Base-by-base conservation (phyloP, 2,329 filamentous ascomycete genomes). In the Fusarium succisae region DNA sequence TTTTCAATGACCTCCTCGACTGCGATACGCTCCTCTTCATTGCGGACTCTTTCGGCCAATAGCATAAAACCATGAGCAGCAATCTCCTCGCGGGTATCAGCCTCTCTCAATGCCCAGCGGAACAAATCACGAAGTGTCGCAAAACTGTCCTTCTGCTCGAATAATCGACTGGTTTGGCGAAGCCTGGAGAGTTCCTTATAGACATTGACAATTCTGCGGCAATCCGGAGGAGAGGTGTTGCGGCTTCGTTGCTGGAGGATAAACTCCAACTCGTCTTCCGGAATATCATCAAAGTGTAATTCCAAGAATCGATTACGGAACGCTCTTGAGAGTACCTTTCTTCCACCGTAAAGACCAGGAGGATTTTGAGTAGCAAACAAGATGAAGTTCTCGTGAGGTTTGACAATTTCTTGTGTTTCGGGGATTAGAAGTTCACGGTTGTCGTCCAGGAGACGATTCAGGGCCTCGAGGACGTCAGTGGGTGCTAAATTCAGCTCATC, bases 351-450 rank as follows among this genome's bases (percentile, higher is more conserved):
- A 2, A 99, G 85, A 41, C 96, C 96, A 28, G 97, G 93, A 1
- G 96, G 96, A 76, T 99, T 99, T 80, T 99, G 96, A 0, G 96
- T 99, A 4, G 96, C 96, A 79, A 99, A 99, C 1, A 99, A 89
- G 90, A 98, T 98, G 81, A 99, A 99, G 77, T 97, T 95, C 37
- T 94, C 91, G 75, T 99, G 95, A 1, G 96, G 97, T 38, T 92
- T 92, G 45, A 99, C 93, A 41, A 97, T 87, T 81, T 99, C 95
- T 82, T 99, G 96, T 0, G 96, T 98, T 81, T 99, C 96, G 0
- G 97, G 96, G 39, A 99, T 95, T 30, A 99, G 88, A 8, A 99
- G 89, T 82, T 99, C 96, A 68, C 96, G 89, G 77, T 99, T 99
- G 79, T 99, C 96, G 77, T 99, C 96, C 2, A 99, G 86, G 1